Evolutionary conservation across 1,139 yeast genomes (phyloP).

Genomic region (Zygosaccharomyces sapae): DNA sequence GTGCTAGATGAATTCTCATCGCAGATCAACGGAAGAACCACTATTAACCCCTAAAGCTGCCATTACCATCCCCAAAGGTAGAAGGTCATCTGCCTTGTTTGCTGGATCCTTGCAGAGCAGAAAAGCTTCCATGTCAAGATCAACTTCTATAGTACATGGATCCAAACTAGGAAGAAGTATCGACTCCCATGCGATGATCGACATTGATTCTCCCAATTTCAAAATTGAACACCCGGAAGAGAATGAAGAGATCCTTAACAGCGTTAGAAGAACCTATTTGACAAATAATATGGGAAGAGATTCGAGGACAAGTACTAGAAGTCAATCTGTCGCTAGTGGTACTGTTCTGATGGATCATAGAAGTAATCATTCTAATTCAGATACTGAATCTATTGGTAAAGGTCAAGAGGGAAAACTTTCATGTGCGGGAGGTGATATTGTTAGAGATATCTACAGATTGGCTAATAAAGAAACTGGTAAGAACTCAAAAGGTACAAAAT

Average conservation of each 20-base stretch:
- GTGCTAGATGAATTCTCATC: background rate
- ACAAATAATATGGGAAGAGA: slow-evolving; percentile 17
- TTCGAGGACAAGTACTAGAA: slow-evolving; percentile 11
- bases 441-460: slow-evolving; percentile 51
- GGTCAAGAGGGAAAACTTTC: slow-evolving; percentile 35
- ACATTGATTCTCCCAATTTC: slow-evolving; percentile 37
- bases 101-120: slow-evolving; percentile 12
- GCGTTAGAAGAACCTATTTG: slow-evolving; percentile 27
- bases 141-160: slow-evolving; percentile 5
- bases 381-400: slow-evolving; percentile 11
- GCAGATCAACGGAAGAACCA: slow-evolving; percentile 8
- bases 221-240: slow-evolving; percentile 24
- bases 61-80: slow-evolving; percentile 15
- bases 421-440: slow-evolving; percentile 68
- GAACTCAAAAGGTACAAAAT: slow-evolving; percentile 30
- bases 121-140: slow-evolving; percentile 14
- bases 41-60: slow-evolving; percentile 14
- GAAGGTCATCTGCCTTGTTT: slow-evolving; percentile 12
- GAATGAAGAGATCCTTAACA: slow-evolving; percentile 29
- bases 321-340: slow-evolving; percentile 11
- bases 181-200: slow-evolving; percentile 29
- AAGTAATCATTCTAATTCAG: slow-evolving; percentile 10
- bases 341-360: slow-evolving; percentile 10
- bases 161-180: slow-evolving; percentile 10
- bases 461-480: slow-evolving; percentile 25